Percentiles rank a stretch among this genome's conserved stretches.
These are phyloP conservation scores for Coccomyxa sp. DNA, from an alignment of 139 green algal species.

Conservation along the genomic window DNA sequence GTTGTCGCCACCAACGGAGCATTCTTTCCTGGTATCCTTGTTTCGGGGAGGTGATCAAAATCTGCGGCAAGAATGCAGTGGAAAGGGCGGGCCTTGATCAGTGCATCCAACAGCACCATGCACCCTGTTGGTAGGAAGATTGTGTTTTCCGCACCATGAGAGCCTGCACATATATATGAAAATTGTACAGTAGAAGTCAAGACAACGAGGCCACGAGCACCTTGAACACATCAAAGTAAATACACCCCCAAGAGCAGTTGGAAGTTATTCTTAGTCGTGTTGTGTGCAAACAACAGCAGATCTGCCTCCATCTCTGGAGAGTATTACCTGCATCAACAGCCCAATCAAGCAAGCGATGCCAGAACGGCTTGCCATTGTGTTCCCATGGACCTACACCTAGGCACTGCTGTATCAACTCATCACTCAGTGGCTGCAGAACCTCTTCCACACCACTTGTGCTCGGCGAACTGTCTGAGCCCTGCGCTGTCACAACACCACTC, in stretches of 20 bases:
- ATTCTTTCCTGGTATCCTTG: conserved; percentile 54
- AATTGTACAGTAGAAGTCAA: not conserved
- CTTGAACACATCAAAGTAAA: no score
- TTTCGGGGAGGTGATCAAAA: conserved; percentile 80
- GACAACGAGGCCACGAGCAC: no score
- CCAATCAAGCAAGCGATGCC: not conserved
- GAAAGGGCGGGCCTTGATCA: conserved; percentile 58
- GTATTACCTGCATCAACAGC: not conserved
- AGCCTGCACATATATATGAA: not conserved
- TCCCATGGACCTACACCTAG: conserved; percentile 1
- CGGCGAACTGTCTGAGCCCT: no score
- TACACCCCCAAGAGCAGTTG: not conserved
- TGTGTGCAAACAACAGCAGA: not conserved
- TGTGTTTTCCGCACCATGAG: not conserved
- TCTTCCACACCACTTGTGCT: conserved; percentile 21
- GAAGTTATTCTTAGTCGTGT: not conserved
- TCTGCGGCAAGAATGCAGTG: conserved; percentile 76
- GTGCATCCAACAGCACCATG: conserved; percentile 61
- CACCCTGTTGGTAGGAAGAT: conserved; percentile 63
- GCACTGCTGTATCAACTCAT: conserved; percentile 53
- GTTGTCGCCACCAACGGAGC: conserved; percentile 77
- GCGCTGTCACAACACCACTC: not conserved
- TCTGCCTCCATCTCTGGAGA: not conserved
- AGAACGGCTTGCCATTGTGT: not conserved
- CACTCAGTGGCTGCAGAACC: conserved; percentile 43